These are phyloP conservation scores for Ochetophila trinervis DNA, from an alignment of 306 rosid species.

Conservation along the genomic window DNA sequence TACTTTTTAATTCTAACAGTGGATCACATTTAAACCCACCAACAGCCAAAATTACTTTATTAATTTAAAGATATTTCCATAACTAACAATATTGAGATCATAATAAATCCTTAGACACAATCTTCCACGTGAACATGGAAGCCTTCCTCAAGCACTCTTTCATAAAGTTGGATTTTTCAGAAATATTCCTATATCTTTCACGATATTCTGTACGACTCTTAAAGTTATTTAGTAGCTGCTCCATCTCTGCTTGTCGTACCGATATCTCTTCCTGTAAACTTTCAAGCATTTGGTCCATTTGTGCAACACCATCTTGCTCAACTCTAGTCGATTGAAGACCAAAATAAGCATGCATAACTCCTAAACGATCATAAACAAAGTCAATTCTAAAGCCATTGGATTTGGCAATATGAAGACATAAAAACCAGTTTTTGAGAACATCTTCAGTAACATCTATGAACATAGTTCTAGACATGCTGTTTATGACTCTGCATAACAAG, in stretches of 20 bases:
- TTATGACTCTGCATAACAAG: not conserved
- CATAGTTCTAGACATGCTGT: not conserved
- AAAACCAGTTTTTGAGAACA: constrained; percentile 4
- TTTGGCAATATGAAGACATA: not conserved
- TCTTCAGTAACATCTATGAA: not conserved
- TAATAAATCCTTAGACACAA: not conserved
- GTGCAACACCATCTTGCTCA: not conserved
- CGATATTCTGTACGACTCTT: not conserved
- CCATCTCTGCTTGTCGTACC: not conserved
- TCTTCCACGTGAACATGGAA: not conserved
- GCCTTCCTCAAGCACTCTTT: not conserved
- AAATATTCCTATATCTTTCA: not conserved
- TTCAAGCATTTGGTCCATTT: not conserved
- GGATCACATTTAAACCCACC: no score
- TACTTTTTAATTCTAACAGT: no score
- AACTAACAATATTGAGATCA: no score
- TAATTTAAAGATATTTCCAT: no score
- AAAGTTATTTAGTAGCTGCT: not conserved
- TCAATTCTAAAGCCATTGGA: not conserved
- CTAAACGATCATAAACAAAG: not conserved
- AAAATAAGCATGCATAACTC: not conserved
- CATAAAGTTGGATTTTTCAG: not conserved
- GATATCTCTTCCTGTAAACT: not conserved
- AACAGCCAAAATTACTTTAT: no score
- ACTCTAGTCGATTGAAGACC: not conserved